Conservation (phyloP, 345 rosid genomes). For the Cardamine chenopodiifolia region DNA sequence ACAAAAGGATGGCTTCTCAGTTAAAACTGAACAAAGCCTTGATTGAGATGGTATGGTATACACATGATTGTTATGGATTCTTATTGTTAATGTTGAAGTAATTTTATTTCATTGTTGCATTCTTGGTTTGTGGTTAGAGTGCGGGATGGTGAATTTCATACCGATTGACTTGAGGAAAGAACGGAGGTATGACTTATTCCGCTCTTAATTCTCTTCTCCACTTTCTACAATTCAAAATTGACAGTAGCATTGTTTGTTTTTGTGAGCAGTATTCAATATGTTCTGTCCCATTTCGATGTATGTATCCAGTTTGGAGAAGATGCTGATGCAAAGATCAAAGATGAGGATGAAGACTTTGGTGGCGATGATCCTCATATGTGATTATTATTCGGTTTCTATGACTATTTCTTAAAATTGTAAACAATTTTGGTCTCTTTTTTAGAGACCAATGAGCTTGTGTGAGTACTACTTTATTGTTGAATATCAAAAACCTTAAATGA, state of each 20-base stretch:
- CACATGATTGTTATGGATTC: neutral
- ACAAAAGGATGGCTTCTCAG: constrained; percentile 78
- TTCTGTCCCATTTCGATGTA: constrained; percentile 73
- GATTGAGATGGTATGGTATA: constrained; percentile 61
- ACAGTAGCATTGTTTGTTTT: constrained; percentile 3
- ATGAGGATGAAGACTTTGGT: constrained; percentile 57
- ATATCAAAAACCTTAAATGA: neutral
- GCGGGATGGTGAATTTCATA: constrained; percentile 85
- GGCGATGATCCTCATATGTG: constrained; percentile 13
- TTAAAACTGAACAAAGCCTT: constrained; percentile 79
- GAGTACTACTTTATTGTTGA: neutral
- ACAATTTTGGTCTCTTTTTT: constrained; percentile 24
- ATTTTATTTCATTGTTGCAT: constrained; percentile 7
- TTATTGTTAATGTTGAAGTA: neutral
- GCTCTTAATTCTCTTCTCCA: constrained; percentile 15
- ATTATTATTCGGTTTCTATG: neutral
- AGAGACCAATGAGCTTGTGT: constrained; percentile 4
- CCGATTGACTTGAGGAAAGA: constrained; percentile 84
- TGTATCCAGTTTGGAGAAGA: constrained; percentile 94
- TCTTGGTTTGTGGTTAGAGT: constrained; percentile 43
- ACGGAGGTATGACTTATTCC: constrained; percentile 52
- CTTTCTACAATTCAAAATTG: neutral
- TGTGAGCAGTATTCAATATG: constrained; percentile 63
- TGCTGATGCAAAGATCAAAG: constrained; percentile 85
- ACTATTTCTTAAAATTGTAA: neutral